Evolutionary conservation across 441 rosid species (phyloP), one percentile per base, ranked within the genome.

Genomic region (Flueggea neowawraea): DNA sequence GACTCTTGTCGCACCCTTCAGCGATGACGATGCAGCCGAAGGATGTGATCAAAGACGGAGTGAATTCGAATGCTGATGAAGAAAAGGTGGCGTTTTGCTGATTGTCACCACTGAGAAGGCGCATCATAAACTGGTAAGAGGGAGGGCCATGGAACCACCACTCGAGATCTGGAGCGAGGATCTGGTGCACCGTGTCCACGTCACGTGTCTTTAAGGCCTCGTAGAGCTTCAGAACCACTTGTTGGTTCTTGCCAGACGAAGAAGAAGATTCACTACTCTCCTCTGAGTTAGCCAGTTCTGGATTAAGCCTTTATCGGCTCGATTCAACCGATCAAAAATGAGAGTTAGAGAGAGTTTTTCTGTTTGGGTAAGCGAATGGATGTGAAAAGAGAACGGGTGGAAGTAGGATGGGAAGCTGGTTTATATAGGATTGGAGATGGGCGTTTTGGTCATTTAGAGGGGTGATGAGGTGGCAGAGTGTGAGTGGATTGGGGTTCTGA

Each of bases 61-160:
- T 62, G 75, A 93, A 89, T 3, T 71, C 67, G 57, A 93, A 22
- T 22, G 28, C 28, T 22, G 28, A 22, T 22, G 28, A 92, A 36
- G 72, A 50, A 48, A 68, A 65, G 22, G 59, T 39, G 10, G 43
- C 57, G 67, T 71, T 62, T 6, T 28, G 1, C 13, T 70, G 12
- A 53, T 63, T 53, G 28, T 71, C 73, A 44, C 98, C 98, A 16
- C 97, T 93, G 66, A 93, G 92, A 13, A 82, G 75, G 82, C 84
- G 97, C 98, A 90, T 93, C 95, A 93, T 51, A 84, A 80, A 90
- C 86, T 93, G 98, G 80, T 90, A 86, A 16, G 91, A 74, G 2
- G 97, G 98, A 4, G 98, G 98, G 16, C 98, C 98, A 62, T 93
- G 98, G 73, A 93, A 93, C 98, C 98, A 90, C 81, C 90, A 86